These are phyloP conservation scores for Globisporangium ultimum DNA, from an alignment of 352 stramenopile species.

Conservation along the genomic window DNA sequence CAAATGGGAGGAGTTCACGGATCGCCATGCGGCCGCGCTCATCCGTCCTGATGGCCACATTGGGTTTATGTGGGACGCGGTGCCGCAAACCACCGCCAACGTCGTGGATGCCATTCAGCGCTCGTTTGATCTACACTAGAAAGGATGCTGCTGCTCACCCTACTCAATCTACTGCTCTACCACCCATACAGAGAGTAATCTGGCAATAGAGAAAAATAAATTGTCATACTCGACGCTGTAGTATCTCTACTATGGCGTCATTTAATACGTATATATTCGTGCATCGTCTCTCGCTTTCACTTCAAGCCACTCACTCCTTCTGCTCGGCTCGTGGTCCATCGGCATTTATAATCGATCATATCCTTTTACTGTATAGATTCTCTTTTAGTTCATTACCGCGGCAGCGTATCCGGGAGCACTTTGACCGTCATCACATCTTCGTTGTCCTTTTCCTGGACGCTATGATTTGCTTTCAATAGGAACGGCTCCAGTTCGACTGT, in stretches of 20 bases:
- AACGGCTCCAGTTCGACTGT: slow-evolving; percentile 41
- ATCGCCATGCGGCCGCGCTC: slow-evolving; percentile 35
- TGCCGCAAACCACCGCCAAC: neutral
- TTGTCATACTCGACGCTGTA: too few relatives aligned
- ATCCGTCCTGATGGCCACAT: slow-evolving; percentile 82
- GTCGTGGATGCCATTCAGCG: slow-evolving; percentile 9
- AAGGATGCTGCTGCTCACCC: neutral
- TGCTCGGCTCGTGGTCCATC: neutral
- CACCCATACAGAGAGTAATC: too few relatives aligned
- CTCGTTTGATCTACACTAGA: slow-evolving; percentile 11
- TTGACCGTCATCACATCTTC: neutral
- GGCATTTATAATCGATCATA: too few relatives aligned
- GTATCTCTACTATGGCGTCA: too few relatives aligned
- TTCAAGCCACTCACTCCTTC: neutral
- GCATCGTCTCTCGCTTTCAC: too few relatives aligned
- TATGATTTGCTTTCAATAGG: slow-evolving; percentile 14
- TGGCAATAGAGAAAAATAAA: too few relatives aligned
- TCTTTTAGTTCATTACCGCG: too few relatives aligned
- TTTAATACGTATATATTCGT: too few relatives aligned
- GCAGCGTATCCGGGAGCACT: slow-evolving; percentile 4
- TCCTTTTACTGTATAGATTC: too few relatives aligned
- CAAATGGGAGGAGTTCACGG: slow-evolving; percentile 41
- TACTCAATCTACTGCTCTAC: too few relatives aligned
- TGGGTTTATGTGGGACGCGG: slow-evolving; percentile 43
- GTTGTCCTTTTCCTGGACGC: neutral